A percentile compares a stretch with the other conserved stretches of the same genome.
These are phyloP conservation scores for Wickerhamiella sorbophila DNA, from an alignment of 805 yeast species.

Conservation along the genomic window DNA sequence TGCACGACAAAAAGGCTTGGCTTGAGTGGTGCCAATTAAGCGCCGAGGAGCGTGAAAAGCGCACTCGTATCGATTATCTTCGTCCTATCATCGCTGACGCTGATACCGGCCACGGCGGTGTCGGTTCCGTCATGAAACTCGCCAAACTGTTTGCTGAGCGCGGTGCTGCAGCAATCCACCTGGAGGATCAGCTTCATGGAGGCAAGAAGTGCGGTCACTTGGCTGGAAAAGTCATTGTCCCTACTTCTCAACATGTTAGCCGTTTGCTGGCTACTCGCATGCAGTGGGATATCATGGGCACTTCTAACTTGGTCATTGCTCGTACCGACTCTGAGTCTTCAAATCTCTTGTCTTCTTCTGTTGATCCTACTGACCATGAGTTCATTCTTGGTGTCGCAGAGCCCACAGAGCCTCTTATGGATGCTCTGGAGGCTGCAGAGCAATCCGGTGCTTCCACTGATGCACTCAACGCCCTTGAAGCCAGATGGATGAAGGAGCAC, in stretches of 20 bases:
- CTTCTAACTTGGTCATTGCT: conserved; percentile 43
- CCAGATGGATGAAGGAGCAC: conserved; percentile 33
- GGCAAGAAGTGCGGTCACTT: conserved; percentile 54
- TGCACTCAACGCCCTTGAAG: conserved; percentile 30
- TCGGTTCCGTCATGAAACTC: conserved; percentile 47
- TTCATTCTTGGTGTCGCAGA: conserved; percentile 36
- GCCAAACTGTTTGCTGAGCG: conserved; percentile 52
- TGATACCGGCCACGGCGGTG: conserved; percentile 54
- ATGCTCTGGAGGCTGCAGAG: conserved; percentile 33
- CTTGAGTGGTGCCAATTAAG: conserved; percentile 27
- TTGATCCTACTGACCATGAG: conserved; percentile 46
- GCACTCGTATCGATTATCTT: conserved; percentile 34
- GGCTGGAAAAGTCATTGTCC: conserved; percentile 48
- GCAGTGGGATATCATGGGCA: conserved; percentile 53
- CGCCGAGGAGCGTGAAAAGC: conserved; percentile 17
- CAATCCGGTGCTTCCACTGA: conserved; percentile 25
- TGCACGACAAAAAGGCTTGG: conserved; percentile 41
- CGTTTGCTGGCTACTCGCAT: conserved; percentile 43
- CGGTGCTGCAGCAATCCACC: conserved; percentile 54
- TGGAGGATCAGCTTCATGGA: conserved; percentile 52
- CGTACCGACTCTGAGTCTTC: conserved; percentile 47
- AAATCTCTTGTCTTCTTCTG: conserved; percentile 34
- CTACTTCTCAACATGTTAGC: conserved; percentile 41
- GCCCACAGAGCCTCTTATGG: conserved; percentile 32
- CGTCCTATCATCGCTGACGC: conserved; percentile 54